These are phyloP conservation scores for Leccinellum albellum DNA, from an alignment of 768 basidiomycete species.

Conservation along the genomic window DNA sequence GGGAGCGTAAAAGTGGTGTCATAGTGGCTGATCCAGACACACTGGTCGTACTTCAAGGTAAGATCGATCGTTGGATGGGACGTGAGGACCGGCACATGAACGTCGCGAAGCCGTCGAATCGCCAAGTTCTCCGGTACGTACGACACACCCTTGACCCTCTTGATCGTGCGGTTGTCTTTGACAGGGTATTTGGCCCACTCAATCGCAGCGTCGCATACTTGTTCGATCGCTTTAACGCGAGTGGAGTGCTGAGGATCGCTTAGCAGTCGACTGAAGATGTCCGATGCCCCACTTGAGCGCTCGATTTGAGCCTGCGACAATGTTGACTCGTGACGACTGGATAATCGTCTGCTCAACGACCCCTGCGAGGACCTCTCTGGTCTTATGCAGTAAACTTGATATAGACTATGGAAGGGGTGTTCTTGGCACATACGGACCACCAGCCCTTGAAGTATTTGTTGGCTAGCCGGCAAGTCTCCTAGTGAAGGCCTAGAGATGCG, in stretches of 20 bases:
- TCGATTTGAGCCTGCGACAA: slow-evolving; percentile 44
- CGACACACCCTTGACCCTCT: slow-evolving; percentile 25
- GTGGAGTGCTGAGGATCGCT: slow-evolving; percentile 35
- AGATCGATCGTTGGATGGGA: slow-evolving; percentile 64
- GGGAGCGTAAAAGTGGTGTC: slow-evolving; percentile 54
- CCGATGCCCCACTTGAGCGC: slow-evolving; percentile 60
- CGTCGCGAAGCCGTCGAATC: slow-evolving; percentile 47
- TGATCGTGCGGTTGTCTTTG: slow-evolving; percentile 31
- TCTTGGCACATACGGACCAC: slow-evolving; percentile 78
- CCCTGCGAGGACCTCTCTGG: slow-evolving; percentile 30
- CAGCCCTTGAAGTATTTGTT: slow-evolving; percentile 57
- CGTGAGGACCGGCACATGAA: slow-evolving; percentile 85
- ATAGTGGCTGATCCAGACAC: slow-evolving; percentile 69
- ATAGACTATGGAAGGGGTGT: slow-evolving; percentile 92
- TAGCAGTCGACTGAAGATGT: slow-evolving; percentile 55
- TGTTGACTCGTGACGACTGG: slow-evolving; percentile 40
- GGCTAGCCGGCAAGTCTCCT: slow-evolving; percentile 36
- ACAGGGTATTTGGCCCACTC: slow-evolving; percentile 69
- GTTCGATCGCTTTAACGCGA: slow-evolving; percentile 52
- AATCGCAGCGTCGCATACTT: slow-evolving; percentile 60
- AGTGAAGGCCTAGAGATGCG: slow-evolving; percentile 54
- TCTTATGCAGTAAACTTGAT: slow-evolving; percentile 79
- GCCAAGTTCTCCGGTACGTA: slow-evolving; percentile 43
- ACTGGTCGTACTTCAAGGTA: slow-evolving; percentile 61
- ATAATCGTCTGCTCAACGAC: slow-evolving; percentile 38